A percentile compares a stretch with the other conserved stretches of the same genome.
phyloP scores from a whole-genome alignment of 2,329 filamentous ascomycete species.

The Chalaropsis thielavioides region DNA sequence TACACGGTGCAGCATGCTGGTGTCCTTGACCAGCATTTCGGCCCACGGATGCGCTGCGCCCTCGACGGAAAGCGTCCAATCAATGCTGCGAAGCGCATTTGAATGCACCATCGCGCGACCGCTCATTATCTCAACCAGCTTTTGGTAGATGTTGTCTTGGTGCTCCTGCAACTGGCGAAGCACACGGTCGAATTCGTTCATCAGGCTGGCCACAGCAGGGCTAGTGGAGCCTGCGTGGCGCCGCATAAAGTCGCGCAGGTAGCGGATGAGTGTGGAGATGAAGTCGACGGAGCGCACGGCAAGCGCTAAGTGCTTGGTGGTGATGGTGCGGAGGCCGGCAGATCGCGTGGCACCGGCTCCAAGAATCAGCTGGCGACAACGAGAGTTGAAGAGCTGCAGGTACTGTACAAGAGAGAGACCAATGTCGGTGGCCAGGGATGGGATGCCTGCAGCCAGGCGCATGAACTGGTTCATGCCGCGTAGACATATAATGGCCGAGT shows the following conservation, averaged over 20 bases:
- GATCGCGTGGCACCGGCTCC: slow-evolving; percentile 82
- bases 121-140: slow-evolving; percentile 85
- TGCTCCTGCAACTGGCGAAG: slow-evolving; percentile 75
- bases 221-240: slow-evolving; percentile 45
- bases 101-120: slow-evolving; percentile 60
- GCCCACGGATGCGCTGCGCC: slow-evolving; percentile 50
- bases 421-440: slow-evolving; percentile 76
- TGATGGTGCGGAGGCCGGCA: slow-evolving; percentile 89
- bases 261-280: slow-evolving; percentile 71
- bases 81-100: slow-evolving; percentile 55
- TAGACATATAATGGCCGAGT: slow-evolving; percentile 69
- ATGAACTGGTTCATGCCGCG: slow-evolving; percentile 70
- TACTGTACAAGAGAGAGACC: slow-evolving; percentile 68
- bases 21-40: slow-evolving; percentile 78
- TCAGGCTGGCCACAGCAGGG: slow-evolving; percentile 41
- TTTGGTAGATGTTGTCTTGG: slow-evolving; percentile 80
- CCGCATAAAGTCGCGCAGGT: slow-evolving; percentile 80
- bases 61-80: slow-evolving; percentile 42
- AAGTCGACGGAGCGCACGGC: slow-evolving; percentile 83
- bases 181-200: slow-evolving; percentile 80
- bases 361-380: slow-evolving; percentile 89
- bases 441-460: slow-evolving; percentile 69
- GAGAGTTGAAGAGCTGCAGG: slow-evolving; percentile 85
- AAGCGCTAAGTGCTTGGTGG: slow-evolving; percentile 83
- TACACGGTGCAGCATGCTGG: slow-evolving; percentile 68